Evolutionary conservation across 1,284 basidiomycete genomes (phyloP).

Genomic region (Neonothopanus nambi): DNA sequence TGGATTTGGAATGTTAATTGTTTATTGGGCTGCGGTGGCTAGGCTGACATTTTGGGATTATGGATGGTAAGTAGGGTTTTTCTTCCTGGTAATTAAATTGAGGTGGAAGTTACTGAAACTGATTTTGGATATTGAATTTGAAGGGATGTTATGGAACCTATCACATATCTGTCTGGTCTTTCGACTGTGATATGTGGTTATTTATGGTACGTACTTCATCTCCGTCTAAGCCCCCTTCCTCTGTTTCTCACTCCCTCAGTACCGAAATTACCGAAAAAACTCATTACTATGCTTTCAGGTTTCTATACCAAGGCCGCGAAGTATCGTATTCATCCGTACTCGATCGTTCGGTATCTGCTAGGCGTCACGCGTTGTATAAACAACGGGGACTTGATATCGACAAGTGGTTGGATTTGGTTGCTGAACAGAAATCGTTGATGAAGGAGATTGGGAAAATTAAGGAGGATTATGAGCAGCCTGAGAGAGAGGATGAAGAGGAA

Average conservation of each 20-base stretch:
- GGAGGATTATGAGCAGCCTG: slow-evolving; percentile 61
- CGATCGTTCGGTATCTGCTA: slow-evolving; percentile 53
- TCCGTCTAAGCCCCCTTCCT: neutral
- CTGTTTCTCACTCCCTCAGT: neutral
- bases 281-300: slow-evolving; percentile 34
- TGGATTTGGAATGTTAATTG: slow-evolving; percentile 58
- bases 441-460: slow-evolving; percentile 60
- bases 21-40: slow-evolving; percentile 65
- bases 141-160: slow-evolving; percentile 73
- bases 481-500: slow-evolving; percentile 22
- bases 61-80: slow-evolving; percentile 56
- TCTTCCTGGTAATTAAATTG: too few species aligned
- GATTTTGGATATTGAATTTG: too few species aligned
- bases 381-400: slow-evolving; percentile 65
- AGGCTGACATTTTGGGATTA: slow-evolving; percentile 67
- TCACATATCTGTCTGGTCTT: slow-evolving; percentile 63
- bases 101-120: too few species aligned
- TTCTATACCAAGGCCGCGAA: slow-evolving; percentile 66
- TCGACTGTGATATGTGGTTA: slow-evolving; percentile 62
- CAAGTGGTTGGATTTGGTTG: slow-evolving; percentile 54
- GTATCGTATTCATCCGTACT: slow-evolving; percentile 69
- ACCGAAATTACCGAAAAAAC: neutral
- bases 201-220: slow-evolving; percentile 43
- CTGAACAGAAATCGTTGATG: slow-evolving; percentile 50
- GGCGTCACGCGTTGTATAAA: slow-evolving; percentile 58